These are phyloP conservation scores for Thelonectria discophora DNA, from an alignment of 2,329 filamentous ascomycete genomes.

Conservation along the genomic window DNA sequence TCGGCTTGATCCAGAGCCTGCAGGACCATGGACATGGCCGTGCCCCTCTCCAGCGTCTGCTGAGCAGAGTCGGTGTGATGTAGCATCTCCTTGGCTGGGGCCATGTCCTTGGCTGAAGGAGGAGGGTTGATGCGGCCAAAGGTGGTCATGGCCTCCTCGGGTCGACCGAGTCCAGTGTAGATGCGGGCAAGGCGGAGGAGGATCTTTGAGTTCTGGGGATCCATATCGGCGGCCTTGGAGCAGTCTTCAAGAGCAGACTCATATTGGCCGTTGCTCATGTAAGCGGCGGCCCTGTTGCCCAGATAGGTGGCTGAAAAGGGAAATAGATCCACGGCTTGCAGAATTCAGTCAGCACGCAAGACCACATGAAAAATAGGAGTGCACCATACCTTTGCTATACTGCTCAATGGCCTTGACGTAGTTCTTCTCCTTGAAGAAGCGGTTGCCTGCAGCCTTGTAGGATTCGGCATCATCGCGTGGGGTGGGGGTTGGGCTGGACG, in stretches of 20 bases:
- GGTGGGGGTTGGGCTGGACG: constrained; percentile 64
- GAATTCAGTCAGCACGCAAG: constrained; percentile 31
- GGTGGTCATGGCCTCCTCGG: constrained; percentile 84
- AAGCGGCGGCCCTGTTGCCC: constrained; percentile 93
- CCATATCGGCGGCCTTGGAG: constrained; percentile 80
- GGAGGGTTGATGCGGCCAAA: constrained; percentile 82
- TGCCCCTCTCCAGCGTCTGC: constrained; percentile 76
- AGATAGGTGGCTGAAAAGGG: constrained; percentile 89
- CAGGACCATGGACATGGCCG: constrained; percentile 88
- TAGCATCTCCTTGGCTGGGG: constrained; percentile 84
- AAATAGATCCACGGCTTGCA: constrained; percentile 83
- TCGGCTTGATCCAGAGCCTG: constrained; percentile 93
- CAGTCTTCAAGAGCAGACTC: constrained; percentile 86
- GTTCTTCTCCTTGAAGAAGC: constrained; percentile 95
- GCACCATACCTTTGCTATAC: constrained; percentile 85
- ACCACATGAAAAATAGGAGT: not conserved
- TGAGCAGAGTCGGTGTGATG: constrained; percentile 83
- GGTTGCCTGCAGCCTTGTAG: constrained; percentile 93
- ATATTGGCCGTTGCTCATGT: constrained; percentile 87
- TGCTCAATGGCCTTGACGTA: constrained; percentile 88
- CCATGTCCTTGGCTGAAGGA: constrained; percentile 85
- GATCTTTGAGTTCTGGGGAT: constrained; percentile 88
- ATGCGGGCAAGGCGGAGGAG: constrained; percentile 88
- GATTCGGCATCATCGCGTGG: constrained; percentile 81
- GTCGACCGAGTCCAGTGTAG: constrained; percentile 85